Evolutionary conservation across 108 stramenopile species (phyloP).

Genomic region (Skeletonema grethae): DNA sequence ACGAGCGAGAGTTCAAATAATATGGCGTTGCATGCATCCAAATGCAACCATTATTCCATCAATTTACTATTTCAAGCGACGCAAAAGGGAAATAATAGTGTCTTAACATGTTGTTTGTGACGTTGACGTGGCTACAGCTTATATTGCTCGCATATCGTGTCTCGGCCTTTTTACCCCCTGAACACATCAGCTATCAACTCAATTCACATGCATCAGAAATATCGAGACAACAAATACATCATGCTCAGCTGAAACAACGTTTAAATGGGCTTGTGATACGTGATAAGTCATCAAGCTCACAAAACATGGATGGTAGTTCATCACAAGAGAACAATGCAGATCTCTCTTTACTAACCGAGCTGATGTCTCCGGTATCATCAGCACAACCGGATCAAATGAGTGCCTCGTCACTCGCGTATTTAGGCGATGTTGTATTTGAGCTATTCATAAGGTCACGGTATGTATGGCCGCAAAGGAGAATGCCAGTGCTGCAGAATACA

Average conservation of each 20-base stretch:
- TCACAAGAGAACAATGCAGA: not conserved
- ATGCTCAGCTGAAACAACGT: not conserved
- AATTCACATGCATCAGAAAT: not conserved
- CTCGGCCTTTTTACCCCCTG: not conserved
- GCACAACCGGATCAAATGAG: constrained; percentile 72
- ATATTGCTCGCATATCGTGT: not conserved
- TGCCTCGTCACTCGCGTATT: constrained; percentile 79
- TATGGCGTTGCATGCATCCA: too few species aligned
- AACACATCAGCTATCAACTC: not conserved
- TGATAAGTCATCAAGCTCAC: not conserved
- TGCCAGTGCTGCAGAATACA: constrained; percentile 68
- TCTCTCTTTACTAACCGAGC: not conserved
- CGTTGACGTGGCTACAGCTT: too few species aligned
- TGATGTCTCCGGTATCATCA: constrained; percentile 40
- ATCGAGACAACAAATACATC: not conserved
- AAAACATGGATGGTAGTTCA: not conserved
- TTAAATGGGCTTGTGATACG: not conserved
- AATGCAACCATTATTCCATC: too few species aligned
- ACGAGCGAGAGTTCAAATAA: too few species aligned
- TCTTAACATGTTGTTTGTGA: too few species aligned
- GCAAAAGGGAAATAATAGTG: too few species aligned
- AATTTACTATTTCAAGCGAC: too few species aligned
- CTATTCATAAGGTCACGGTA: constrained; percentile 75
- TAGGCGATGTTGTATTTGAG: constrained; percentile 85
- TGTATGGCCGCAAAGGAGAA: constrained; percentile 81